Conservation (phyloP, 2,329 filamentous ascomycete genomes). For the Chrysoporthe deuterocubensis region DNA sequence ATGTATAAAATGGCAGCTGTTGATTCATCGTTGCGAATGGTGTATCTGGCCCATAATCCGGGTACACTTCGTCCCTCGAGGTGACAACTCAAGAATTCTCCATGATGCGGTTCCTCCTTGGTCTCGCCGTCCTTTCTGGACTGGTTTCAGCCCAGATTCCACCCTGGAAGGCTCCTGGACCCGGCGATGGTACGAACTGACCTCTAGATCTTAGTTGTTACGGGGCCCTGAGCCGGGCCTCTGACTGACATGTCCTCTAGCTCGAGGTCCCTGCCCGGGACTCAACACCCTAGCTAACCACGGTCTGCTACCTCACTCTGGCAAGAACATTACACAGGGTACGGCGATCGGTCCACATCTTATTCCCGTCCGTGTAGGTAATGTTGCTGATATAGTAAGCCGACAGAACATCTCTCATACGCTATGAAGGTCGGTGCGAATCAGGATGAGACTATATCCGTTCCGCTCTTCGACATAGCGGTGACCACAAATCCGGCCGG, state of each 20-base stretch:
- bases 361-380: not conserved
- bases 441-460: constrained; percentile 19
- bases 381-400: not conserved
- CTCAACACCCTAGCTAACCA: constrained; percentile 25
- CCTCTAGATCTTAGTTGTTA: not conserved
- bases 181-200: constrained; percentile 16
- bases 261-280: constrained; percentile 21
- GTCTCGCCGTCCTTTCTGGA: not conserved
- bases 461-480: constrained; percentile 16
- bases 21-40: not conserved
- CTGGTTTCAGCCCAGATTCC: constrained; percentile 14
- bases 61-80: too few relatives aligned
- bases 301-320: constrained; percentile 20
- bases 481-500: constrained; percentile 18
- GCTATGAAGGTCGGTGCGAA: constrained; percentile 21
- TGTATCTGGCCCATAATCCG: not conserved
- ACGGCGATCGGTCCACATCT: not conserved
- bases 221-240: not conserved
- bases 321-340: constrained; percentile 23
- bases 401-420: constrained; percentile 1
- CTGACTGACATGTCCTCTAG: not conserved
- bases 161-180: constrained; percentile 15
- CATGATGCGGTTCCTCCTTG: not conserved
- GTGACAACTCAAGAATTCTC: not conserved
- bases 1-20: not conserved